These are phyloP conservation scores for Phytopythium helicoides DNA, from an alignment of 352 stramenopile species.

Conservation along the genomic window DNA sequence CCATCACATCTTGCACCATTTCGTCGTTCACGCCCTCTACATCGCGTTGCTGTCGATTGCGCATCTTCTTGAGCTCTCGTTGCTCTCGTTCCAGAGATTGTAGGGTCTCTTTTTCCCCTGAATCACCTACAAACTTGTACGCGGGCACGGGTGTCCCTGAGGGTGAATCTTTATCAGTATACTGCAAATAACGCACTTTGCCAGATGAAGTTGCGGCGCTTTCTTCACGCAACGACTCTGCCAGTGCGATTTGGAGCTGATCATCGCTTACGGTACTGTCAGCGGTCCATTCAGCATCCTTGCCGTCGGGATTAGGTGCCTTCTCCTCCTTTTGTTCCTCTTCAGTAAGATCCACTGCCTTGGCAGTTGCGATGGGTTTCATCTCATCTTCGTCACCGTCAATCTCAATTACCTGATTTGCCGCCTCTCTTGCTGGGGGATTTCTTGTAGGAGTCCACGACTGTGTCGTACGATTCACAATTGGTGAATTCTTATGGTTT, in stretches of 20 bases:
- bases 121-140: no score
- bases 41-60: constrained; percentile 83
- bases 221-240: constrained; percentile 33
- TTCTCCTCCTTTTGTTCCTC: constrained; percentile 14
- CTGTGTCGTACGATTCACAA: background rate
- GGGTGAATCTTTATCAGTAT: constrained; percentile 5
- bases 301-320: background rate
- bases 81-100: constrained; percentile 54
- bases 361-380: background rate
- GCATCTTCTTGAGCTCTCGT: constrained; percentile 69
- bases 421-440: background rate
- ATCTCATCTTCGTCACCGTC: background rate
- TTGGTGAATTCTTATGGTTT: constrained; percentile 23
- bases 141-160: no score
- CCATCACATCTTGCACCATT: constrained; percentile 97
- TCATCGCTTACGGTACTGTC: constrained; percentile 16
- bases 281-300: background rate
- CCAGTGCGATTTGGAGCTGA: constrained; percentile 29
- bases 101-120: constrained; percentile 24
- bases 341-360: constrained; percentile 25
- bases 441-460: background rate
- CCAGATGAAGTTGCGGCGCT: constrained; percentile 13
- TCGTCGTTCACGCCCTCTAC: constrained; percentile 95
- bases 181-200: constrained; percentile 45
- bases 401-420: constrained; percentile 6